A percentile compares a stretch with the other conserved stretches of the same genome.
Evolutionary conservation across 139 green algal species (phyloP).

Genomic region (Chlamydomonas schloesseri): DNA sequence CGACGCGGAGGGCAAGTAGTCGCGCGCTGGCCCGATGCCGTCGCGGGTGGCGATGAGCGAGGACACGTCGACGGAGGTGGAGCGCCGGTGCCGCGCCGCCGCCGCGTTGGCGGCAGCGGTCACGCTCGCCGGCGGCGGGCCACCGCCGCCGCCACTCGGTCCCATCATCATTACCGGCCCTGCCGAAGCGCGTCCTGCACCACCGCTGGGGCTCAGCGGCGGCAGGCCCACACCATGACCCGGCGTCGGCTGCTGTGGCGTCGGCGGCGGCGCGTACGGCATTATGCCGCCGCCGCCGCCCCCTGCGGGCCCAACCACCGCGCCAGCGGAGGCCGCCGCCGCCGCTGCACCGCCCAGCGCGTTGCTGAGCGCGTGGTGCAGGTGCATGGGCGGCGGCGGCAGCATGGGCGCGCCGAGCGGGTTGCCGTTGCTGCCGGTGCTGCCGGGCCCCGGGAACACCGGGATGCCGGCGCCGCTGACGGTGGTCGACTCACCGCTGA

Average conservation of each 20-base stretch:
- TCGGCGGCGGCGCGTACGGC: not conserved
- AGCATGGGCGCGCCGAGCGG: not conserved
- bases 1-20: conserved; percentile 21
- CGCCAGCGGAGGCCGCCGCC: too few relatives aligned
- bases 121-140: not conserved
- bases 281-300: not conserved
- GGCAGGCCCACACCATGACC: not conserved
- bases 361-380: not conserved
- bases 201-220: not conserved
- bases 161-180: not conserved
- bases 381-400: not conserved
- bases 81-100: conserved; percentile 11
- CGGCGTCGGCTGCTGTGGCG: not conserved
- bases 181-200: not conserved
- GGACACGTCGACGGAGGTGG: conserved; percentile 20
- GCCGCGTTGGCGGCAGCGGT: too few relatives aligned
- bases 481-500: too few relatives aligned
- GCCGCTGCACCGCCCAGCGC: not conserved
- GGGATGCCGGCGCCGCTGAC: too few relatives aligned
- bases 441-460: too few relatives aligned
- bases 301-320: not conserved
- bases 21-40: conserved; percentile 29
- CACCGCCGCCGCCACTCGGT: not conserved
- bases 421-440: not conserved
- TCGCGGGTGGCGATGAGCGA: conserved; percentile 41